A percentile compares a stretch with the other conserved stretches of the same genome.
Conservation (phyloP, 2,329 filamentous ascomycete species). For the Cadophora luteo-olivacea region DNA sequence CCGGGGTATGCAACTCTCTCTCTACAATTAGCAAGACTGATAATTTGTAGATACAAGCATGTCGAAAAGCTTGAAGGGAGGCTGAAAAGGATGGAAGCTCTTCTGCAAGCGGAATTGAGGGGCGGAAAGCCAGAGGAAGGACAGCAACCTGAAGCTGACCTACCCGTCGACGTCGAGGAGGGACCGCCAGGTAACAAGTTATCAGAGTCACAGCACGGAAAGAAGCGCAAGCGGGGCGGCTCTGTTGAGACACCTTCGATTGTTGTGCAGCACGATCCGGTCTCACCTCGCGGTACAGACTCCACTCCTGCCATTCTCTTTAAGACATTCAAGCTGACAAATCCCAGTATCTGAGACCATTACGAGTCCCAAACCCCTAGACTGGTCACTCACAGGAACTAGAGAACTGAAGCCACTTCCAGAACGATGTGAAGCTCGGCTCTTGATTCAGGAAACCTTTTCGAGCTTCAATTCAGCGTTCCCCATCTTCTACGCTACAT, state of each 20-base stretch:
- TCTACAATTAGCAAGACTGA: slow-evolving; percentile 9
- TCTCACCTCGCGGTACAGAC: slow-evolving; percentile 28
- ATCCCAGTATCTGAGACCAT: slow-evolving; percentile 24
- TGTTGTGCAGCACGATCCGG: slow-evolving; percentile 27
- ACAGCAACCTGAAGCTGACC: slow-evolving; percentile 18
- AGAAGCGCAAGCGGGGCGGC: slow-evolving; percentile 24
- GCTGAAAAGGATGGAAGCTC: slow-evolving; percentile 33
- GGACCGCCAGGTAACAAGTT: slow-evolving; percentile 15
- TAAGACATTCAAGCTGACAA: slow-evolving; percentile 28
- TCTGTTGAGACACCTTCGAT: slow-evolving; percentile 25
- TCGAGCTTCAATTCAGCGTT: slow-evolving; percentile 29
- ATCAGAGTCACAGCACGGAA: slow-evolving; percentile 26
- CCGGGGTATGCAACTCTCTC: slow-evolving; percentile 28
- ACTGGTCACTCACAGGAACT: slow-evolving; percentile 23
- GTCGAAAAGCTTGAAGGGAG: slow-evolving; percentile 34
- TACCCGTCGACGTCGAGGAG: slow-evolving; percentile 23
- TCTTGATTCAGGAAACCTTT: slow-evolving; percentile 30
- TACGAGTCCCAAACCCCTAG: slow-evolving; percentile 24
- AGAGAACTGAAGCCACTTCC: slow-evolving; percentile 29
- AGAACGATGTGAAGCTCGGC: slow-evolving; percentile 18
- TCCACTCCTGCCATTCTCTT: slow-evolving; percentile 21
- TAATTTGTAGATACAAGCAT: slow-evolving; percentile 26
- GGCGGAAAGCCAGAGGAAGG: slow-evolving; percentile 19
- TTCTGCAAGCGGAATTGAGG: slow-evolving; percentile 25
- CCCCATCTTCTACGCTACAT: slow-evolving; percentile 33